Evolutionary conservation across 805 yeast species (phyloP), one percentile per base, ranked within the genome.

Genomic region (Ogataea sp.): DNA sequence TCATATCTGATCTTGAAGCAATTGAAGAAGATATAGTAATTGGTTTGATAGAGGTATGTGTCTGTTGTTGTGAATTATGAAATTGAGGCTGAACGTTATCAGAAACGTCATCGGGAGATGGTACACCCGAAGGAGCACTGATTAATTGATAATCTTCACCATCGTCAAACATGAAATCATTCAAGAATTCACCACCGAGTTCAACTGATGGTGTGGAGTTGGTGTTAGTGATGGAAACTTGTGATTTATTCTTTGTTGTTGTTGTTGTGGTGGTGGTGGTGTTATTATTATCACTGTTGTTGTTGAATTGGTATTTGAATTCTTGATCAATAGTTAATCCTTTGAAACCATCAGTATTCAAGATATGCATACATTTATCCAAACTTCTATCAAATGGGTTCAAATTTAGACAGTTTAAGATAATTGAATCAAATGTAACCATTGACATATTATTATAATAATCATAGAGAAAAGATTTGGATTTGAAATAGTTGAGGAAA

Each of bases 321-420:
- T 68, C 72, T 43, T 72, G 76, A 49, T 70, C 75, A 17, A 67
- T 49, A 6, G 69, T 68, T 41, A 68, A 64, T 14, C 78, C 78
- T 39, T 52, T 55, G 25, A 54, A 53, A 51, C 59, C 53, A 41
- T 57, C 47, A n/a, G 43, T 45, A 25, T 52, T 51, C 39, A 67
- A 51, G 16, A 56, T 61, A 3, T 29, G 32, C 37, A 61, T 43
- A 43, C 69, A 71, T 37, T 46, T 52, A 35, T 52, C 55, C 34
- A 71, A 48, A 46, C 62, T 56, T 44, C 79, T 56, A 32, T 67
- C 68, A 21, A 58, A 46, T 20, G 63, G 61, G 7, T 66, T 67
- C 27, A 59, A 49, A 34, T 53, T 50, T 45, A 74, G 59, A 35
- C 71, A 53, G 41, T 64, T 58, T 45, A 61, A 59, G 44, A 73